Evolutionary conservation across 2,329 filamentous ascomycete genomes (phyloP), one percentile per base, ranked within the genome.

Genomic region (Fusarium avenaceum): DNA sequence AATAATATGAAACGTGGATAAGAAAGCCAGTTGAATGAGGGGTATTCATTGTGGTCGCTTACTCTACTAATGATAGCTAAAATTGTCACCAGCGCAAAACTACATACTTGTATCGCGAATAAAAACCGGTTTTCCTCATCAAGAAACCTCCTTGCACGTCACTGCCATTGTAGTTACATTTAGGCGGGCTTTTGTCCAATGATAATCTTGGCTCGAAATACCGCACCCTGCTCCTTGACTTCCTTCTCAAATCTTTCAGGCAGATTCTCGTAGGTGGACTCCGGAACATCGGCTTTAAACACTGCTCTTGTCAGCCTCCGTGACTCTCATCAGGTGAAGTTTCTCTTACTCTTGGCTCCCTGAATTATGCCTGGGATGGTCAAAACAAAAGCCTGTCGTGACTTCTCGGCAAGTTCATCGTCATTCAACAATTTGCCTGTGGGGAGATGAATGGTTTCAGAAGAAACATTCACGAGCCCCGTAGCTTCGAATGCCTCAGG

Each of bases 241-340:
- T 67, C 63, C 2, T 59, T 55, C 28, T 68, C 59, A 22, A 68
- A 68, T 2, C 64, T 60, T 11, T 45, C 59, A 0, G 40, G 46
- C 2, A 68, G 30, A 3, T 55, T 40, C 4, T 65, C 30, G 4
- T 56, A 52, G 3, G 30, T 20, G 1, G 46, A 60, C 1, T 49
- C n/a, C 0, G 53, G 42, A 10, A 67, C 19, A 20, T 65, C 10
- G 0, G 50, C 64, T 7, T 50, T 39, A 5, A 67, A 17, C 0
- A 38, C 65, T 67, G 1, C 0, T 20, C 0, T 2, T 11, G 24
- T 67, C 6, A 60, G 53, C 15, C 22, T 8, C 7, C 3, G n/a
- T n/a, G 13, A 6, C 3, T 2, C 20, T 11, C n/a, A 19, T 9
- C 2, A 9, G 20, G n/a, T 17, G 5, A 22, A 19, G 3, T 7